Conservation (phyloP, 1,284 basidiomycete genomes). For the Ceratobasidium sp. region DNA sequence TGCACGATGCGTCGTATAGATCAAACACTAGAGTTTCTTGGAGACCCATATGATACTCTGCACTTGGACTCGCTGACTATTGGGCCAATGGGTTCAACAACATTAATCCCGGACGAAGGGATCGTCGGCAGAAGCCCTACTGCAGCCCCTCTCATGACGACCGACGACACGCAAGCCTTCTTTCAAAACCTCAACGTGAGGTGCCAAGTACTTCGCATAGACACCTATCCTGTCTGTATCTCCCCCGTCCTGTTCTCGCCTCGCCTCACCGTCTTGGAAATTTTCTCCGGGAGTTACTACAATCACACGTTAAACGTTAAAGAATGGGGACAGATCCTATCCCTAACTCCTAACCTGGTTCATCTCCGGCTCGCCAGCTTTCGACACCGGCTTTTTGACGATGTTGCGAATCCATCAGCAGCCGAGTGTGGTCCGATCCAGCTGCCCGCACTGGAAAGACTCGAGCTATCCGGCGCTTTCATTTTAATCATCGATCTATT, state of each 20-base stretch:
- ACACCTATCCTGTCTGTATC: not conserved
- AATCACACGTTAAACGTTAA: not conserved
- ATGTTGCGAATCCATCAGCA: not conserved
- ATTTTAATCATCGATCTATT: not conserved
- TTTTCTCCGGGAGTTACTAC: not conserved
- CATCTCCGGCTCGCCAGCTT: slow-evolving; percentile 1
- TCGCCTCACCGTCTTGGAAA: not conserved
- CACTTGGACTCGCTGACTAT: slow-evolving; percentile 2
- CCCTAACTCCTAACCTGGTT: slow-evolving; percentile 5
- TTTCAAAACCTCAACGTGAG: slow-evolving; percentile 2
- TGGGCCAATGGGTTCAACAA: slow-evolving; percentile 2
- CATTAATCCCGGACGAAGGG: not conserved
- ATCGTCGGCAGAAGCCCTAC: not conserved
- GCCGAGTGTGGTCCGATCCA: not conserved
- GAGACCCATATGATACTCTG: not conserved
- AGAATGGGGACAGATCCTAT: slow-evolving; percentile 11
- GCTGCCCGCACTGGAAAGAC: not conserved
- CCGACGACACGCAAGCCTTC: not conserved
- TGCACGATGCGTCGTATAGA: not conserved
- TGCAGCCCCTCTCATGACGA: too few relatives aligned
- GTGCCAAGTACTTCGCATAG: not conserved
- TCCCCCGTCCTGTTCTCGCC: not conserved
- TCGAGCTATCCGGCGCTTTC: slow-evolving; percentile 1
- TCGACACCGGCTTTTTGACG: not conserved
- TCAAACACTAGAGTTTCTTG: not conserved